Evolutionary conservation across 2,329 filamentous ascomycete genomes (phyloP).

Genomic region (Phaeophleospora eucalypticola): DNA sequence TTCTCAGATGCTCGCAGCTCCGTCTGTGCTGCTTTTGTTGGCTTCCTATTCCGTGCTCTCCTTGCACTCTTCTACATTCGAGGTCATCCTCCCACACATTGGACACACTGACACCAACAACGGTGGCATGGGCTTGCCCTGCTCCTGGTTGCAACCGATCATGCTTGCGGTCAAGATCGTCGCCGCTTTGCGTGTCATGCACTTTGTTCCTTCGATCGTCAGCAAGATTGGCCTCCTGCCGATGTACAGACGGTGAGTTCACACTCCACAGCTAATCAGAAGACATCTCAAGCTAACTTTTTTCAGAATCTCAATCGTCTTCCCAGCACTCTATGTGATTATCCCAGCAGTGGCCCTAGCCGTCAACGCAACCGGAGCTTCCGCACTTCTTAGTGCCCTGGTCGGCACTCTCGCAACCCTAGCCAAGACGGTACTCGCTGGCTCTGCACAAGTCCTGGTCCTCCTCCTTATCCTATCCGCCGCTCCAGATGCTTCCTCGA

Average conservation of each 20-base stretch:
- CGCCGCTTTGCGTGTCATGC: conserved; percentile 39
- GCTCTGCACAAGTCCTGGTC: conserved; percentile 41
- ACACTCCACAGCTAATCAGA: neutral
- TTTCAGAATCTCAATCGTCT: conserved; percentile 32
- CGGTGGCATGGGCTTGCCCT: conserved; percentile 45
- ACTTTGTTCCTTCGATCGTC: conserved; percentile 35
- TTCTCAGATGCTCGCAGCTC: conserved; percentile 43
- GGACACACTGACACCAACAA: conserved; percentile 43
- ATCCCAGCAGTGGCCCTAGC: conserved; percentile 39
- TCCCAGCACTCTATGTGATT: conserved; percentile 39
- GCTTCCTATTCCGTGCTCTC: conserved; percentile 52
- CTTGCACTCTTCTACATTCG: conserved; percentile 54
- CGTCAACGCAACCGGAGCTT: conserved; percentile 29
- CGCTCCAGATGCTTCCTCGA: conserved; percentile 44
- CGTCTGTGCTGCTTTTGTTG: conserved; percentile 44
- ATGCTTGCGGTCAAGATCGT: conserved; percentile 41
- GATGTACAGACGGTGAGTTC: conserved; percentile 37
- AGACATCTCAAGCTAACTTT: neutral
- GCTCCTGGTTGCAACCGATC: conserved; percentile 41
- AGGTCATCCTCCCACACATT: conserved; percentile 46
- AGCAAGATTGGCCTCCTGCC: conserved; percentile 40
- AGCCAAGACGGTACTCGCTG: conserved; percentile 41
- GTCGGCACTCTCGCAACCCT: conserved; percentile 40
- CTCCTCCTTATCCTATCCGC: conserved; percentile 46
- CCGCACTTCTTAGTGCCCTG: conserved; percentile 33